Conservation (phyloP, 2,329 filamentous ascomycete species). For the Colletotrichum karsti region DNA sequence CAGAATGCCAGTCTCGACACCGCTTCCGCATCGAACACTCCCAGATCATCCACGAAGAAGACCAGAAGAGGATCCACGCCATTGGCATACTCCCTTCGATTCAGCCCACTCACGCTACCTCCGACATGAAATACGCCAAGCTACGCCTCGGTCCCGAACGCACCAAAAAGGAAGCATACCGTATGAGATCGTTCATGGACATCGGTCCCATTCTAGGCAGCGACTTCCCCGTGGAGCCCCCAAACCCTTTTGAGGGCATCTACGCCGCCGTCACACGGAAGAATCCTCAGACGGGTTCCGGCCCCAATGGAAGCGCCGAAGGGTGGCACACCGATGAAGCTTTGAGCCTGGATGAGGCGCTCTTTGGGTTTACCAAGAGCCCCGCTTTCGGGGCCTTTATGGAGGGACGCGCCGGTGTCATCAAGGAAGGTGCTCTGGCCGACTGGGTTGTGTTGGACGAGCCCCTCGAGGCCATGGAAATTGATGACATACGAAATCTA, state of each 20-base stretch:
- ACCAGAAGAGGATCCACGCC: constrained; percentile 66
- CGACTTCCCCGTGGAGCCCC: constrained; percentile 77
- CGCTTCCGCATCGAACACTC: constrained; percentile 77
- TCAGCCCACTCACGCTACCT: constrained; percentile 77
- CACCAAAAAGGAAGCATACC: constrained; percentile 66
- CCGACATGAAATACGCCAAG: constrained; percentile 74
- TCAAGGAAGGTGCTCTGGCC: constrained; percentile 68
- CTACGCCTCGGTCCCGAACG: constrained; percentile 65
- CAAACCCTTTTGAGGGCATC: constrained; percentile 73
- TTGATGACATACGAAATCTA: constrained; percentile 62
- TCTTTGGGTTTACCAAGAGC: constrained; percentile 43
- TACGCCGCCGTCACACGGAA: constrained; percentile 73
- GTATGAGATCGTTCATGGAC: constrained; percentile 69
- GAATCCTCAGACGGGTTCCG: constrained; percentile 63
- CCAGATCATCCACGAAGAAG: constrained; percentile 73
- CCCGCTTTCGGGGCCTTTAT: constrained; percentile 49
- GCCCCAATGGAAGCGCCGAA: constrained; percentile 52
- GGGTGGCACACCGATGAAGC: constrained; percentile 70
- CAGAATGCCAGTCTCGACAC: constrained; percentile 59
- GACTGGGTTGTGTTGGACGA: constrained; percentile 77
- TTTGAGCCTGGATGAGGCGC: constrained; percentile 65
- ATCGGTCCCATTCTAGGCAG: constrained; percentile 68
- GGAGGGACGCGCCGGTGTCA: constrained; percentile 66
- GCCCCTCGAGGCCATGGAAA: constrained; percentile 57
- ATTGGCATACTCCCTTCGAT: constrained; percentile 74